These are phyloP conservation scores for Coprinopsis cinerea DNA, from an alignment of 768 basidiomycete genomes.

Conservation along the genomic window DNA sequence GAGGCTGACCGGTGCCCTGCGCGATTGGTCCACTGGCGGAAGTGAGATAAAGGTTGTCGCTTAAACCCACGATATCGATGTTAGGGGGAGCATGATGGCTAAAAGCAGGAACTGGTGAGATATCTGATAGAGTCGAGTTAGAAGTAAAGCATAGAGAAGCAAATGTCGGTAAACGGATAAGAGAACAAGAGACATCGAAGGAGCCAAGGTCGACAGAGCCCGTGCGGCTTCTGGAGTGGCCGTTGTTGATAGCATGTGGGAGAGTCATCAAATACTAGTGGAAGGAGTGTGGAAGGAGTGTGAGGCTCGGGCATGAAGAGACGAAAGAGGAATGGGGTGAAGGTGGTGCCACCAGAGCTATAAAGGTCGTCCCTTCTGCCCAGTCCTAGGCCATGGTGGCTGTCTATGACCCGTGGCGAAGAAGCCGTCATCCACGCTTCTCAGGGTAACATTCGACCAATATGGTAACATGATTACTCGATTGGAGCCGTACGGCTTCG, in stretches of 20 bases:
- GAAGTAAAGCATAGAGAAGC: background rate
- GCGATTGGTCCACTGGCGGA: background rate
- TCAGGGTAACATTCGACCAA: too few relatives aligned
- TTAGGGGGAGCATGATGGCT: background rate
- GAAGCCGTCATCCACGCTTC: too few relatives aligned
- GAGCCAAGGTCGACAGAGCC: slow-evolving; percentile 1
- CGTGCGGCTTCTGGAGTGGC: background rate
- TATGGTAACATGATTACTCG: background rate
- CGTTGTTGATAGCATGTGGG: background rate
- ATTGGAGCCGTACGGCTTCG: background rate
- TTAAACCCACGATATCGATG: slow-evolving; percentile 1
- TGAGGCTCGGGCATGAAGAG: too few relatives aligned
- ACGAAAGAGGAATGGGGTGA: too few relatives aligned
- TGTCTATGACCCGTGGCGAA: too few relatives aligned
- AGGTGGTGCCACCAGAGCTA: too few relatives aligned
- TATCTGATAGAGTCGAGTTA: background rate
- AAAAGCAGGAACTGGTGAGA: background rate
- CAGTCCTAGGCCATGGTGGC: too few relatives aligned
- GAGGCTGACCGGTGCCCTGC: background rate
- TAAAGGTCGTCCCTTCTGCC: too few relatives aligned
- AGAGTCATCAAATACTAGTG: background rate
- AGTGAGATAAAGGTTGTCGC: slow-evolving; percentile 3
- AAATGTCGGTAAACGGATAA: background rate
- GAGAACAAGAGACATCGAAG: background rate
- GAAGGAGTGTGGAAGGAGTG: too few relatives aligned